A percentile compares a stretch with the other conserved stretches of the same genome.
phyloP scores from a whole-genome alignment of 176 grass and related monocot species.

The Coix lacrymajobi region DNA sequence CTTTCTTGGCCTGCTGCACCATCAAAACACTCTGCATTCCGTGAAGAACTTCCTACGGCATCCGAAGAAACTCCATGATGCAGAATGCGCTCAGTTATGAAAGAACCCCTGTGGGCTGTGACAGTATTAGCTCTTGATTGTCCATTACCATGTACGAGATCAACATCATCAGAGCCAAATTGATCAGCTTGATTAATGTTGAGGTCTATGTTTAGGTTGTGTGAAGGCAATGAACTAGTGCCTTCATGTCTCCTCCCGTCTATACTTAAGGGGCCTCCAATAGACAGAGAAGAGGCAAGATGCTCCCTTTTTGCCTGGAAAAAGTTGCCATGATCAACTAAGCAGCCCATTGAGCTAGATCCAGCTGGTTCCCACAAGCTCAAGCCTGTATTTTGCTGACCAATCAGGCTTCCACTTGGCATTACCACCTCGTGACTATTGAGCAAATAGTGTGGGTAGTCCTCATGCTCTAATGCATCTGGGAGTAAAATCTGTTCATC shows the following conservation, averaged over 20 bases:
- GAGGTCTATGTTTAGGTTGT: conserved; percentile 50
- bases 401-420: conserved; percentile 21
- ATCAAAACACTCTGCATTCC: conserved; percentile 19
- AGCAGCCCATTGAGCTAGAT: conserved; percentile 46
- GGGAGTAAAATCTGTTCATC: conserved; percentile 49
- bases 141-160: conserved; percentile 18
- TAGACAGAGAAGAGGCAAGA: conserved; percentile 35
- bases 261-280: conserved; percentile 23
- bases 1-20: neutral
- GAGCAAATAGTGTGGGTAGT: conserved; percentile 41
- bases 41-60: conserved; percentile 20
- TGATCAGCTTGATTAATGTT: conserved; percentile 57
- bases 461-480: conserved; percentile 28
- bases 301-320: conserved; percentile 43
- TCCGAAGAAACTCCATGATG: conserved; percentile 12
- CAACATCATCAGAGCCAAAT: conserved; percentile 29
- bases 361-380: conserved; percentile 53
- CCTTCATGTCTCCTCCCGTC: conserved; percentile 44
- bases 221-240: conserved; percentile 35
- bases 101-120: conserved; percentile 26
- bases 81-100: neutral
- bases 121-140: conserved; percentile 26
- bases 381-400: conserved; percentile 40
- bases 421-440: conserved; percentile 28
- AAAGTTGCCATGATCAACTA: conserved; percentile 25